A percentile compares a stretch with the other conserved stretches of the same genome.
Evolutionary conservation across 768 basidiomycete species (phyloP).

Genomic region (Trametes maxima): DNA sequence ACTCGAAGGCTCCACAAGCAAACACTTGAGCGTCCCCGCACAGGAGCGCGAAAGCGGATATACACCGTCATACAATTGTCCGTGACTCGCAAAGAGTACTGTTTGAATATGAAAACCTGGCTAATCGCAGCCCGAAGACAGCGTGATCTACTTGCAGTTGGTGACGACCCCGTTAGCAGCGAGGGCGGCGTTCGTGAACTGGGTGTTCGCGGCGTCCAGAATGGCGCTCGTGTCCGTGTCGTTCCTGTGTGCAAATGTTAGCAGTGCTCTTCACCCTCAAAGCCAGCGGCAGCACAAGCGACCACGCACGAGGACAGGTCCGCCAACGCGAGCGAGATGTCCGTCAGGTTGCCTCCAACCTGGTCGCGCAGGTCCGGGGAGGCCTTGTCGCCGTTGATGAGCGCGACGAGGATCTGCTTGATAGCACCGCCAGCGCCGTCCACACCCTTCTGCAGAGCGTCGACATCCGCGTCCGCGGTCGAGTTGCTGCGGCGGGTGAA

Average conservation of each 20-base stretch:
- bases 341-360: constrained; percentile 23
- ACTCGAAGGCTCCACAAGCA: too few species aligned
- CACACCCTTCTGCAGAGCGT: constrained; percentile 7
- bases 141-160: constrained; percentile 23
- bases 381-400: constrained; percentile 25
- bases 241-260: constrained; percentile 3
- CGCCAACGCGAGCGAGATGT: background rate
- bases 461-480: constrained; percentile 2
- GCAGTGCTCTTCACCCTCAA: too few species aligned
- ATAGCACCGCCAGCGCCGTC: constrained; percentile 10
- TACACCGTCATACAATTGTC: background rate
- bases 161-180: constrained; percentile 23
- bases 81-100: background rate
- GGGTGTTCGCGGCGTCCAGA: constrained; percentile 12
- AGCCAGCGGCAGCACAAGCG: background rate
- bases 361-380: constrained; percentile 21
- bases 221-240: constrained; percentile 10
- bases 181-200: constrained; percentile 16
- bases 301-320: constrained; percentile 14
- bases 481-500: background rate
- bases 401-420: constrained; percentile 21
- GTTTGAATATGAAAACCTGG: background rate
- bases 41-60: too few species aligned
- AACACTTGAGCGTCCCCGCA: too few species aligned
- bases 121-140: background rate